Base-by-base conservation (phyloP, 352 stramenopile species). In the Pythium periplocum region DNA sequence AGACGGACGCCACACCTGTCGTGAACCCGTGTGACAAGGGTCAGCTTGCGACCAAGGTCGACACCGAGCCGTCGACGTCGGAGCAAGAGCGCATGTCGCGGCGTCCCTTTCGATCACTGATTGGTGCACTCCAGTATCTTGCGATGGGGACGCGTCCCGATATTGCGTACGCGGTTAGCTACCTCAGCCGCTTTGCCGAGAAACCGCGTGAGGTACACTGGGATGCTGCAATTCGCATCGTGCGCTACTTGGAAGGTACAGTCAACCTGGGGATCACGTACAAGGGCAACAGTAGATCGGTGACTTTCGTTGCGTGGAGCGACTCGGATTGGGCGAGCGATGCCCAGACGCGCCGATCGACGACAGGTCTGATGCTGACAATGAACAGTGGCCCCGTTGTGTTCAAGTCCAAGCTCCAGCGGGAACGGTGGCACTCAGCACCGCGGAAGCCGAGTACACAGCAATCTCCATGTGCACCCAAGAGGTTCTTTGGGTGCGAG, bases 261-360 rank as follows among this genome's bases (percentile, higher is more conserved):
- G 7, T 12, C 7, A 12, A 8, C 7, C 38, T 12, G 7, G 38
- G 38, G 7, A 42, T 42, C 12, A 8, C 7, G 12, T 42, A 42
- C 1, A 42, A 42, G 38, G 17, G 17, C 17, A 26, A 26, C 38
- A 42, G 12, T 42, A 0, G 38, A 42, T 8, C 38, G 38, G 12
- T 42, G 12, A 26, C 17, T 26, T 26, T 26, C 17, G 17, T 11
- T 5, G 54, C 36, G 11, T 54, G 26, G 17, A 38, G 34, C 43
- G 44, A 60, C 44, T 44, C 54, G 4, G 44, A 60, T 30, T 60
- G 54, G 54, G 42, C n/a, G 12, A 54, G 42, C 54, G 26, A 60
- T 36, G 8, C 32, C 12, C 44, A 60, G 48, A 9, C 17, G 17
- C 44, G 37, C 7, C 39, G 54, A 12, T 54, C 45, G n/a, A 37